These are phyloP conservation scores for Mitragyna speciosa DNA, from an alignment of 257 asterid genomes.

Conservation along the genomic window DNA sequence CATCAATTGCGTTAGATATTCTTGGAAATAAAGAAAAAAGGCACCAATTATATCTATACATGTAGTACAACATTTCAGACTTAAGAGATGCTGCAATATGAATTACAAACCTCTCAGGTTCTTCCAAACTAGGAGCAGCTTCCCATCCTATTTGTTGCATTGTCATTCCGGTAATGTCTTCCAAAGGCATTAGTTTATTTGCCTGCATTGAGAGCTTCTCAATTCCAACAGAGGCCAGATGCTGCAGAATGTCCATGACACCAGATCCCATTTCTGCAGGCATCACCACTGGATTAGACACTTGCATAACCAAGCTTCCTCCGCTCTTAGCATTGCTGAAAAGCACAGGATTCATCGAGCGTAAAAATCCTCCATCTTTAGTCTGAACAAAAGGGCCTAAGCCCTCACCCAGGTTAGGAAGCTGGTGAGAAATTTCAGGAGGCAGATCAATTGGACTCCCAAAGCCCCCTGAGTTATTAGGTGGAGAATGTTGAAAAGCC, in stretches of 20 bases:
- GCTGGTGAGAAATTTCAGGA: slow-evolving; percentile 51
- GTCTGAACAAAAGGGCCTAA: slow-evolving; percentile 81
- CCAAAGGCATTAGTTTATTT: slow-evolving; percentile 83
- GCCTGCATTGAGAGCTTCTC: slow-evolving; percentile 97
- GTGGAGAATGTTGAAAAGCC: slow-evolving; percentile 69
- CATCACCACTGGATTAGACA: slow-evolving; percentile 83
- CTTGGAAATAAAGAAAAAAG: slow-evolving; percentile 3
- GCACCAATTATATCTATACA: background rate
- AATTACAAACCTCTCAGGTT: slow-evolving; percentile 62
- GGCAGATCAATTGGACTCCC: slow-evolving; percentile 61
- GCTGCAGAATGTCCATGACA: slow-evolving; percentile 76
- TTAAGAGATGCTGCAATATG: slow-evolving; percentile 4
- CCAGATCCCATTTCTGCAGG: slow-evolving; percentile 97
- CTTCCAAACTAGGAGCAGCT: slow-evolving; percentile 55
- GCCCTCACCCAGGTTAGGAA: slow-evolving; percentile 82
- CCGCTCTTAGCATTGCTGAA: slow-evolving; percentile 62
- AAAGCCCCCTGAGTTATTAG: slow-evolving; percentile 49
- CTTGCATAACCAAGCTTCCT: slow-evolving; percentile 91
- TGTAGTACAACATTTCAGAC: background rate
- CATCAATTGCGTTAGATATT: slow-evolving; percentile 14
- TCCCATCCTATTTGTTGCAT: slow-evolving; percentile 85
- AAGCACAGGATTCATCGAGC: slow-evolving; percentile 81
- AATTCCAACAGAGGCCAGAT: slow-evolving; percentile 81
- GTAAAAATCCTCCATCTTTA: slow-evolving; percentile 75
- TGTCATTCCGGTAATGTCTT: slow-evolving; percentile 83